Percentiles rank a stretch among this genome's conserved stretches.
These are phyloP conservation scores for Sporothrix schenckii DNA, from an alignment of 2,329 filamentous ascomycete species.

Conservation along the genomic window DNA sequence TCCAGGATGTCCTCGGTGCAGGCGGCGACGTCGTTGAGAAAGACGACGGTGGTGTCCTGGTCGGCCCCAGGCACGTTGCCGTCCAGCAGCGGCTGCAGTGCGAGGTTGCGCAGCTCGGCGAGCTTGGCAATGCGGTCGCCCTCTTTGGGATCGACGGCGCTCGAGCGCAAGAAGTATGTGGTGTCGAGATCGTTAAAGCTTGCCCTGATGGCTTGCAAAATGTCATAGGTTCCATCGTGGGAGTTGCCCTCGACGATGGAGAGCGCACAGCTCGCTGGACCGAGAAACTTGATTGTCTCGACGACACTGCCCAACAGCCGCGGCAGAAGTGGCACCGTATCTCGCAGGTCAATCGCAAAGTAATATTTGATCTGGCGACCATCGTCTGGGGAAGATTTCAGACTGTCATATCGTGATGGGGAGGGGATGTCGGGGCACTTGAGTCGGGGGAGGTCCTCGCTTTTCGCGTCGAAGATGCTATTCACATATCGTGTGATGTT, in stretches of 20 bases:
- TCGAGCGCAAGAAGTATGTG: conserved; percentile 49
- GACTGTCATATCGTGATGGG: conserved; percentile 31
- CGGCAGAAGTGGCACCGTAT: conserved; percentile 51
- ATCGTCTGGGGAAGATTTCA: conserved; percentile 24
- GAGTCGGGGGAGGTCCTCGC: conserved; percentile 31
- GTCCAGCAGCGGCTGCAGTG: conserved; percentile 60
- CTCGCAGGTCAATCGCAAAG: conserved; percentile 57
- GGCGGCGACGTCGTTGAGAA: conserved; percentile 58
- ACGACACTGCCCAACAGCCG: conserved; percentile 57
- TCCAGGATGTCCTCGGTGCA: conserved; percentile 62
- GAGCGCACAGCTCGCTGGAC: conserved; percentile 54
- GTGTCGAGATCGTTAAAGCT: conserved; percentile 47
- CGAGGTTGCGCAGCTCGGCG: conserved; percentile 72
- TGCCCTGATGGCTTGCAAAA: conserved; percentile 49
- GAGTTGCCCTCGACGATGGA: conserved; percentile 62
- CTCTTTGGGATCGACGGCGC: conserved; percentile 45
- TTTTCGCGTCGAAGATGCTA: conserved; percentile 34
- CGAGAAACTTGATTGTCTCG: conserved; percentile 42
- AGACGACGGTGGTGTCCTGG: conserved; percentile 51
- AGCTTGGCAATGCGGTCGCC: conserved; percentile 69
- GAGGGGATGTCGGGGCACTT: conserved; percentile 29
- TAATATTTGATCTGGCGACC: conserved; percentile 45
- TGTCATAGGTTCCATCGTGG: conserved; percentile 56
- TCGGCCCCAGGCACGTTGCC: conserved; percentile 36
- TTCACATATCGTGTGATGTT: conserved; percentile 33